Evolutionary conservation across 345 rosid genomes (phyloP).

Genomic region (Euphorbia lathyris): DNA sequence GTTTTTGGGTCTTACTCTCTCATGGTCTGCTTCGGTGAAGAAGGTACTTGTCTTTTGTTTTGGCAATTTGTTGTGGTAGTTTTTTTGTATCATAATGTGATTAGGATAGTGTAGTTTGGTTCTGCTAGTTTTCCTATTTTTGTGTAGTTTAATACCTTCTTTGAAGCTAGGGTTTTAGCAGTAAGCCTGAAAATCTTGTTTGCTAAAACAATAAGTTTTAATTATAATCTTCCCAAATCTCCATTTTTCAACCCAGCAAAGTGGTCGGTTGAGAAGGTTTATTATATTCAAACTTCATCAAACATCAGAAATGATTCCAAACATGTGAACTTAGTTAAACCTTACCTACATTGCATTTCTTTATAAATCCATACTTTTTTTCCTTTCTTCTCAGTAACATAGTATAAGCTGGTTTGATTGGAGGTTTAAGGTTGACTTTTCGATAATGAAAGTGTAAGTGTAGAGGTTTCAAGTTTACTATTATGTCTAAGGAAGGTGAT

Average conservation of each 20-base stretch:
- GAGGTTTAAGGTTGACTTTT: not conserved
- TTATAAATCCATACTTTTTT: not conserved
- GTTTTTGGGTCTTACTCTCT: constrained; percentile 81
- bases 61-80: not conserved
- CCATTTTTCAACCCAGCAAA: not conserved
- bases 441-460: not conserved
- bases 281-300: not conserved
- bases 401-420: not conserved
- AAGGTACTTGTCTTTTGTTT: constrained; percentile 38
- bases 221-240: not conserved
- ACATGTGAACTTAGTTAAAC: not conserved
- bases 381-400: not conserved
- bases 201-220: too few species aligned
- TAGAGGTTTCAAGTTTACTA: not conserved
- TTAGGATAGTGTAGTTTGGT: not conserved
- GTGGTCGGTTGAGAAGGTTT: not conserved
- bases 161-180: not conserved
- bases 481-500: too few species aligned
- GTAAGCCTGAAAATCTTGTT: not conserved
- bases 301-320: not conserved
- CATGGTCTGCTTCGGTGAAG: constrained; percentile 79
- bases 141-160: not conserved
- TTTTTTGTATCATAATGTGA: not conserved
- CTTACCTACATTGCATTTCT: not conserved
- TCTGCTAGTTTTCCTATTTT: not conserved